Base-by-base conservation (phyloP, 202 grass and related monocot species). In the Dendrocalamus latiflorus region DNA sequence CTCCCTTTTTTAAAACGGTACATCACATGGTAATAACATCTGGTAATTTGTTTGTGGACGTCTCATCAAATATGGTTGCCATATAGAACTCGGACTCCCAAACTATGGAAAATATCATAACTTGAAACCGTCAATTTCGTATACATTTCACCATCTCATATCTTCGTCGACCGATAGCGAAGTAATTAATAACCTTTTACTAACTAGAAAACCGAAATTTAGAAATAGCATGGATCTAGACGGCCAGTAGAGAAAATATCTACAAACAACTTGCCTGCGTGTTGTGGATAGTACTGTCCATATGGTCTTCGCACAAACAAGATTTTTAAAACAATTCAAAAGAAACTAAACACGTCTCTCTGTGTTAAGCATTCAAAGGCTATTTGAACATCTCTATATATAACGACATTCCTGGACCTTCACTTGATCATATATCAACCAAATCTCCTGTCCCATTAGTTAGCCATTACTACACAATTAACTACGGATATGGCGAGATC, bases 401-500 rank as follows among this genome's bases (percentile, higher is more conserved):
- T 78, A 65, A 21, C 59, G 59, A 22, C 75, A 13, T 78, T 22
- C 10, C 28, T 22, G 33, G 17, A 12, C 20, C 18, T 55, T 36
- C 58, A 49, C 2, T 6, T 3, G 0, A 45, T 73, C 48, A 37
- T 9, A 63, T 21, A 47, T 50, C 59, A 78, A 33, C 2, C 39
- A 77, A 16, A 74, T 56, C 71, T 28, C 28, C 37, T 0, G 30
- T 33, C 30, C 3, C 30, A 33, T 33, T 33, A 33, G 30, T 33
- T 33, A 33, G 30, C 30, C 30, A 33, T 33, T 33, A 33, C 30
- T 33, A 33, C 30, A 33, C 30, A 33, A 33, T 33, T 33, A 33
- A 33, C 30, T 33, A 33, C 30, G 30, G 30, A 33, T 4, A 92
- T 92, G 90, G 62, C 16, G 30, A 33, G 30, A 33, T 38, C 68